phyloP scores from a whole-genome alignment of 331 rosid genomes.

The Acacia concinna region DNA sequence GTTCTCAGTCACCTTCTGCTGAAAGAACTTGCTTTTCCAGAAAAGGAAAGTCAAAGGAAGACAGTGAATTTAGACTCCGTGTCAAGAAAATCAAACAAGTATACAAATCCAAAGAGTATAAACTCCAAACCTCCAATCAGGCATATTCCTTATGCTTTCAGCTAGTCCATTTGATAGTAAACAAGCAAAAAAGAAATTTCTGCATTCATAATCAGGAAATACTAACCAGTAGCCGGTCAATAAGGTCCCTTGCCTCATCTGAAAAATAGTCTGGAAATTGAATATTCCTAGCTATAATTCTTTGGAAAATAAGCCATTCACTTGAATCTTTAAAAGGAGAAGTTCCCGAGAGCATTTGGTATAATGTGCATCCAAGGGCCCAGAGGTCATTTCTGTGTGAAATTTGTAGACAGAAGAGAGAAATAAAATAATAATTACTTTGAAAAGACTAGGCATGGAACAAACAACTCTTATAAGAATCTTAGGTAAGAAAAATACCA shows the following conservation, averaged over 20 bases:
- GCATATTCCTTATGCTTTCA: not conserved
- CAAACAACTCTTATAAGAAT: too few species aligned
- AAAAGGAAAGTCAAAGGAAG: not conserved
- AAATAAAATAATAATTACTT: not conserved
- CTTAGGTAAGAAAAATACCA: not conserved
- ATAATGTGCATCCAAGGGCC: slow-evolving; percentile 99
- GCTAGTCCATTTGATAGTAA: not conserved
- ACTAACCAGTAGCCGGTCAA: slow-evolving; percentile 85
- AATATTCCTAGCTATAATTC: slow-evolving; percentile 92
- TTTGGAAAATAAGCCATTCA: slow-evolving; percentile 99
- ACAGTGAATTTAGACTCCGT: not conserved
- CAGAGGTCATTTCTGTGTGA: slow-evolving; percentile 92
- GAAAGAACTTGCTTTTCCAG: not conserved
- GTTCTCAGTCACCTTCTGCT: not conserved
- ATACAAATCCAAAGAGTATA: not conserved
- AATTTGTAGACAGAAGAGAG: not conserved
- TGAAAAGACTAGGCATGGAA: slow-evolving; percentile 21
- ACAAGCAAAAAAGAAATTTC: slow-evolving; percentile 13
- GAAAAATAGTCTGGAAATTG: slow-evolving; percentile 90
- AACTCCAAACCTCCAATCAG: not conserved
- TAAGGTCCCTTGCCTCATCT: slow-evolving; percentile 78
- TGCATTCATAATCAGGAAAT: slow-evolving; percentile 8
- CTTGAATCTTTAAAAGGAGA: slow-evolving; percentile 98
- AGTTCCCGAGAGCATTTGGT: slow-evolving; percentile 99
- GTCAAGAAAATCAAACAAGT: not conserved